Conservation (phyloP, 495 filamentous ascomycete species). For the Neurospora intermedia region DNA sequence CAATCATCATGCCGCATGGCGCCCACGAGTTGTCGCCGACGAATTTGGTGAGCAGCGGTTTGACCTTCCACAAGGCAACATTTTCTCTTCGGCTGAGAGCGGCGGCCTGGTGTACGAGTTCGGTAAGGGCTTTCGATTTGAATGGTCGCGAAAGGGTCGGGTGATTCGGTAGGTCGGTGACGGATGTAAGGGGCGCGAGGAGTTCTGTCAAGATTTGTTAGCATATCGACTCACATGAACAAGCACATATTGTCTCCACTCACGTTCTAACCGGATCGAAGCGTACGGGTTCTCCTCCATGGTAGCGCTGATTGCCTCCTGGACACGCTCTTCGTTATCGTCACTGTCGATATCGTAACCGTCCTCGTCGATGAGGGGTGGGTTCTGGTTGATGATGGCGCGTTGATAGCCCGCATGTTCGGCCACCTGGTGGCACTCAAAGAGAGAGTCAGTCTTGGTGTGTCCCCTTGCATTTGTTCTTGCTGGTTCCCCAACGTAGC, state of each 20-base stretch:
- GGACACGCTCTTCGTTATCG: constrained; percentile 54
- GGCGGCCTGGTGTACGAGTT: constrained; percentile 60
- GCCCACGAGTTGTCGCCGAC: constrained; percentile 74
- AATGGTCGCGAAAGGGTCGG: constrained; percentile 77
- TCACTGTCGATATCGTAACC: constrained; percentile 78
- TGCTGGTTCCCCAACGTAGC: neutral
- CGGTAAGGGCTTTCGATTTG: constrained; percentile 65
- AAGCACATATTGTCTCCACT: constrained; percentile 18
- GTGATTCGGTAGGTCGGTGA: constrained; percentile 74
- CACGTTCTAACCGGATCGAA: constrained; percentile 73
- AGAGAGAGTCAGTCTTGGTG: neutral
- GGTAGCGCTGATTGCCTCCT: constrained; percentile 54
- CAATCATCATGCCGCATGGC: constrained; percentile 54
- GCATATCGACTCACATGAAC: neutral
- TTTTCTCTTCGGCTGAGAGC: constrained; percentile 68
- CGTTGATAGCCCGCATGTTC: constrained; percentile 78
- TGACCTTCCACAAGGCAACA: constrained; percentile 60
- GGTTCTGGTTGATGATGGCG: constrained; percentile 70
- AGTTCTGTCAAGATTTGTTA: constrained; percentile 45
- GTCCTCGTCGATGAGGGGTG: constrained; percentile 68
- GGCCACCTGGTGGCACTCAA: constrained; percentile 46
- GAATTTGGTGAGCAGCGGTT: constrained; percentile 65
- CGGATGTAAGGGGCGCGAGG: constrained; percentile 75
- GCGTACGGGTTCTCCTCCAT: constrained; percentile 77
- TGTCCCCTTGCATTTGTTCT: constrained; percentile 1